Conservation (phyloP, 1,139 yeast genomes). For the Suhomyces panamericanus region DNA sequence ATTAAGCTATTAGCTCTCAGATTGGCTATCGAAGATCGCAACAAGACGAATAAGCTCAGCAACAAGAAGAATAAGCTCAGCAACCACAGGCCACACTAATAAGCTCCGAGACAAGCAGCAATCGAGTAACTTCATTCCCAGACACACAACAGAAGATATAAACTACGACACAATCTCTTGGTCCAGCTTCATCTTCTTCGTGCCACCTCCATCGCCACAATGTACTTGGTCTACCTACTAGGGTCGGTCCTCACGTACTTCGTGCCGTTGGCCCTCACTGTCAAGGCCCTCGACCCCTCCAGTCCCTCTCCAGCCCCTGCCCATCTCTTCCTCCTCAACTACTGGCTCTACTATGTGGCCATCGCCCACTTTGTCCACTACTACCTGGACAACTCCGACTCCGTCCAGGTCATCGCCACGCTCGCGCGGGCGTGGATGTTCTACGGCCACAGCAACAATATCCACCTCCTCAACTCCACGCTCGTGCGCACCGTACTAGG, state of each 20-base stretch:
- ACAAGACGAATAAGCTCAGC: too few relatives aligned
- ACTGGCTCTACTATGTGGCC: slow-evolving; percentile 18
- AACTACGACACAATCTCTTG: too few relatives aligned
- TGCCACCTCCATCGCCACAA: too few relatives aligned
- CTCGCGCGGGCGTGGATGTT: slow-evolving; percentile 16
- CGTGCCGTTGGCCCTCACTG: slow-evolving; percentile 17
- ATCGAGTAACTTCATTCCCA: too few relatives aligned
- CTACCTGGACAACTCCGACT: slow-evolving; percentile 9
- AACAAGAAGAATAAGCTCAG: too few relatives aligned
- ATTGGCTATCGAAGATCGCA: too few relatives aligned
- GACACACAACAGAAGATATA: too few relatives aligned
- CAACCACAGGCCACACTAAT: too few relatives aligned
- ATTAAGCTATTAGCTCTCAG: not conserved
- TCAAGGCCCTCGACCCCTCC: slow-evolving; percentile 14
- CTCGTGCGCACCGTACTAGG: slow-evolving; percentile 7
- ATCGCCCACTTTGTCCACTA: slow-evolving; percentile 12
- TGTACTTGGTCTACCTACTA: slow-evolving; percentile 5
- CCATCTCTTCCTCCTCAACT: slow-evolving; percentile 17
- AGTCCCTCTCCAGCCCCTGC: slow-evolving; percentile 10
- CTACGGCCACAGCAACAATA: slow-evolving; percentile 16
- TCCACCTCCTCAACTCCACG: slow-evolving; percentile 11
- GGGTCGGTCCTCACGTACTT: slow-evolving; percentile 13
- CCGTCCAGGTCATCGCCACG: slow-evolving; percentile 7
- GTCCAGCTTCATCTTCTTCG: too few relatives aligned
- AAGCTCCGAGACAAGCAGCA: too few relatives aligned